A percentile compares a stretch with the other conserved stretches of the same genome.
phyloP scores from a whole-genome alignment of 116 monocot species.

The Iris pallida region DNA sequence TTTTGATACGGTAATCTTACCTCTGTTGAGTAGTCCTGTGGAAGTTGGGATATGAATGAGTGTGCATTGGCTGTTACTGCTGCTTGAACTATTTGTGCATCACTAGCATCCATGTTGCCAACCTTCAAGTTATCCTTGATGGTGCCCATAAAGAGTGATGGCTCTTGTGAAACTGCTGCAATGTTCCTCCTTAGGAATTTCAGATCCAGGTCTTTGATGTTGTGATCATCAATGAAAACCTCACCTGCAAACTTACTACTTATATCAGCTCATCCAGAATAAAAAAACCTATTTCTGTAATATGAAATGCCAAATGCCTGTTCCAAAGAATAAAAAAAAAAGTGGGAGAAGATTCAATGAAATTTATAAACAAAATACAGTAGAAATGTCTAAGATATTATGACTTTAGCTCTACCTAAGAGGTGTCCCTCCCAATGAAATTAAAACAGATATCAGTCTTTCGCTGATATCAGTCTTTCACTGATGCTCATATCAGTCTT shows the following conservation, averaged over 20 bases:
- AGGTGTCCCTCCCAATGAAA: too few relatives aligned
- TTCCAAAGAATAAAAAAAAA: too few relatives aligned
- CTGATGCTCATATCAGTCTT: too few relatives aligned
- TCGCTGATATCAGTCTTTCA: too few relatives aligned
- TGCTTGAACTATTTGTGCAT: conserved; percentile 27
- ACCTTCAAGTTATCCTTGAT: conserved; percentile 37
- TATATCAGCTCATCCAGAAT: background rate
- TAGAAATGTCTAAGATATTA: too few relatives aligned
- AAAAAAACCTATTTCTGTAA: background rate
- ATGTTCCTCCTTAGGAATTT: conserved; percentile 34
- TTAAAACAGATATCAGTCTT: too few relatives aligned
- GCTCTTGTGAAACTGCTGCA: conserved; percentile 46
- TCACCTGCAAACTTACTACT: conserved; percentile 20
- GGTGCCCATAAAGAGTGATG: conserved; percentile 47
- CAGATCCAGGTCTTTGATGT: conserved; percentile 40
- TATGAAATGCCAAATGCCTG: too few relatives aligned
- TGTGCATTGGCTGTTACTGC: conserved; percentile 44
- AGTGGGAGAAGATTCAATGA: too few relatives aligned
- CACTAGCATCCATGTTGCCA: conserved; percentile 33
- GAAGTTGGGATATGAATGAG: conserved; percentile 48
- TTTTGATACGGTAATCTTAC: conserved; percentile 7
- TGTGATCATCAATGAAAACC: conserved; percentile 38
- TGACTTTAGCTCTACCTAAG: too few relatives aligned
- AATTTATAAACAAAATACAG: too few relatives aligned
- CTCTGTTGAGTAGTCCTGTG: conserved; percentile 40